phyloP scores from a whole-genome alignment of 306 rosid genomes.

The Casuarina glauca region DNA sequence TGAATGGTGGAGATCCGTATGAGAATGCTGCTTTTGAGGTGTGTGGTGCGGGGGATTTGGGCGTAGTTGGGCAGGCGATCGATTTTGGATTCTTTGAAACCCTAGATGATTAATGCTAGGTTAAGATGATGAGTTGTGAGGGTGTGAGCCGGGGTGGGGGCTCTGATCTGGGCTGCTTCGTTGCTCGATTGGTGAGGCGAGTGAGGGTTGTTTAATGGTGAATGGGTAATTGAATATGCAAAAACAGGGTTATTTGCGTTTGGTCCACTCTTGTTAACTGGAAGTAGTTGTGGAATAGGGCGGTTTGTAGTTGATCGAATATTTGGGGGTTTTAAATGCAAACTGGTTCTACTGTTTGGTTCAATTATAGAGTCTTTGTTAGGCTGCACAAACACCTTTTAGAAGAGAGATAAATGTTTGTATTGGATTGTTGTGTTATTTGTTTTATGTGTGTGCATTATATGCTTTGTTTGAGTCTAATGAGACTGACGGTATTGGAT shows the following conservation, averaged over 20 bases:
- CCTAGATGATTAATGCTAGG: constrained; percentile 41
- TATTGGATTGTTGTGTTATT: neutral
- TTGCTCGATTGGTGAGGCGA: constrained; percentile 19
- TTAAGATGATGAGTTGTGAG: constrained; percentile 20
- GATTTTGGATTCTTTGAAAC: constrained; percentile 33
- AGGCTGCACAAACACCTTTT: neutral
- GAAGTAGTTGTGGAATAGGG: constrained; percentile 23
- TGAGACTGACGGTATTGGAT: neutral
- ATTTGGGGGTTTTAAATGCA: neutral
- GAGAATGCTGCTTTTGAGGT: constrained; percentile 25
- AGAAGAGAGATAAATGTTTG: neutral
- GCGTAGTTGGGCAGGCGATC: neutral
- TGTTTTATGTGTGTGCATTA: neutral
- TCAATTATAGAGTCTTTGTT: constrained; percentile 3
- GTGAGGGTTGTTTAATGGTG: neutral
- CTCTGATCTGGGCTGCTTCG: constrained; percentile 29
- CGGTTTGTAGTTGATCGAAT: neutral
- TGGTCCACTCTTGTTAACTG: constrained; percentile 13
- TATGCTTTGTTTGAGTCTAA: neutral
- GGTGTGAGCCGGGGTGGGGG: constrained; percentile 13
- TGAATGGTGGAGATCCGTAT: constrained; percentile 34
- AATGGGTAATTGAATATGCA: constrained; percentile 9
- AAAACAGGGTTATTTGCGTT: neutral
- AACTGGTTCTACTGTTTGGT: constrained; percentile 2
- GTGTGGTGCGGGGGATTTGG: constrained; percentile 19